These are phyloP conservation scores for Blastocladiella britannica DNA, from an alignment of 192 early-diverging fungal genomes.

Conservation along the genomic window DNA sequence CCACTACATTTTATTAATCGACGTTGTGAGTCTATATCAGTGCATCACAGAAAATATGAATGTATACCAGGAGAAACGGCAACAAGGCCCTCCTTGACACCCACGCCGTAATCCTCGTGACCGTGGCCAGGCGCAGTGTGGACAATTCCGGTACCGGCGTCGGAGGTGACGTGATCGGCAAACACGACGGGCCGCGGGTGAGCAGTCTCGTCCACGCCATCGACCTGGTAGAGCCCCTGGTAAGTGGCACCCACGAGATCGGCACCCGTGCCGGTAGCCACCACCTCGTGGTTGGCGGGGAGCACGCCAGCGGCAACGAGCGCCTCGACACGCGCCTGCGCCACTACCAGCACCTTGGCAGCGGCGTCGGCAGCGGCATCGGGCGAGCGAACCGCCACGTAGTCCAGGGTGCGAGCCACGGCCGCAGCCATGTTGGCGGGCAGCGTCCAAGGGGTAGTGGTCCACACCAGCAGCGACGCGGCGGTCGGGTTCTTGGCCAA, in stretches of 20 bases:
- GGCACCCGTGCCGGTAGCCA: constrained; percentile 13
- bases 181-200: constrained; percentile 29
- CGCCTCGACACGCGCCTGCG: too few relatives aligned
- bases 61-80: constrained; percentile 38
- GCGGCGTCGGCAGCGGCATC: neutral
- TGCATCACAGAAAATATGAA: too few relatives aligned
- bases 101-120: constrained; percentile 56
- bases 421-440: constrained; percentile 54
- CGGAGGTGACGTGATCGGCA: constrained; percentile 42
- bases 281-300: neutral
- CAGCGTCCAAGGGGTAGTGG: constrained; percentile 63
- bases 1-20: constrained; percentile 15
- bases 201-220: too few relatives aligned
- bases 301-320: too few relatives aligned
- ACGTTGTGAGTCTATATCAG: too few relatives aligned
- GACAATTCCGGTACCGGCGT: constrained; percentile 60
- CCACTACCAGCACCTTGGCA: neutral
- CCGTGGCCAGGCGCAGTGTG: constrained; percentile 67
- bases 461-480: constrained; percentile 40
- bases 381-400: constrained; percentile 21
- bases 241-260: constrained; percentile 33
- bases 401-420: constrained; percentile 39
- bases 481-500: constrained; percentile 2
- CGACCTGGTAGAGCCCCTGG: constrained; percentile 24
- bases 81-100: constrained; percentile 27